These are phyloP conservation scores for Colletotrichum lentis DNA, from an alignment of 2,329 filamentous ascomycete species.

Conservation along the genomic window DNA sequence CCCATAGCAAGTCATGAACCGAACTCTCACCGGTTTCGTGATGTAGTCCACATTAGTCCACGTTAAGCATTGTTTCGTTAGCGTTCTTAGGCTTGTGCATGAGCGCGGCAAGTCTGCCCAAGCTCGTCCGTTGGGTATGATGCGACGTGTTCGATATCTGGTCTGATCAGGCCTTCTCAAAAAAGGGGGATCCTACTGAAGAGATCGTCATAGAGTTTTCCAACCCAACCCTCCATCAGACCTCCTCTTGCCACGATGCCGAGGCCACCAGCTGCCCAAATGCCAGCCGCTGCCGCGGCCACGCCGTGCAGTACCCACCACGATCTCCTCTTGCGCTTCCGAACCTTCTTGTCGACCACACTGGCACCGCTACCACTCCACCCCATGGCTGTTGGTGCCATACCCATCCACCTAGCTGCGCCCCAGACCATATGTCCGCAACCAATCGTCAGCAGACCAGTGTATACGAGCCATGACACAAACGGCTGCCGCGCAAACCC, in stretches of 20 bases:
- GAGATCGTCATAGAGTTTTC: constrained; percentile 79
- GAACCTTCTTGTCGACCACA: constrained; percentile 59
- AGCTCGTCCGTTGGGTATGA: constrained; percentile 4
- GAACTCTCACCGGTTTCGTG: background rate
- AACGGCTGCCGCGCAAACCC: constrained; percentile 78
- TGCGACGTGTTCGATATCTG: background rate
- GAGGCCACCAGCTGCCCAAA: constrained; percentile 86
- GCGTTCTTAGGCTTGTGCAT: background rate
- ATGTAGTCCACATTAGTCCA: too few relatives aligned
- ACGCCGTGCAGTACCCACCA: constrained; percentile 77
- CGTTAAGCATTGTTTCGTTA: background rate
- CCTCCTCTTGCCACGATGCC: constrained; percentile 80
- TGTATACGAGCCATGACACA: constrained; percentile 74
- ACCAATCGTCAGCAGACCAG: constrained; percentile 70
- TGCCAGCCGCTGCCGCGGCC: constrained; percentile 61
- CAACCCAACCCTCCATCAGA: constrained; percentile 78
- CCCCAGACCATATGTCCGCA: constrained; percentile 86
- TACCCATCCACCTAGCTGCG: constrained; percentile 80
- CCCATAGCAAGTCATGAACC: background rate
- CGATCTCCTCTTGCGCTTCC: constrained; percentile 66
- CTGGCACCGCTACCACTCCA: constrained; percentile 54
- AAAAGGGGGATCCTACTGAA: constrained; percentile 50
- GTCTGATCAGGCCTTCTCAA: background rate
- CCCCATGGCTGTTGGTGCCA: constrained; percentile 65
- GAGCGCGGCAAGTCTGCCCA: background rate